These are phyloP conservation scores for Daldinia loculata DNA, from an alignment of 495 filamentous ascomycete genomes.

Conservation along the genomic window DNA sequence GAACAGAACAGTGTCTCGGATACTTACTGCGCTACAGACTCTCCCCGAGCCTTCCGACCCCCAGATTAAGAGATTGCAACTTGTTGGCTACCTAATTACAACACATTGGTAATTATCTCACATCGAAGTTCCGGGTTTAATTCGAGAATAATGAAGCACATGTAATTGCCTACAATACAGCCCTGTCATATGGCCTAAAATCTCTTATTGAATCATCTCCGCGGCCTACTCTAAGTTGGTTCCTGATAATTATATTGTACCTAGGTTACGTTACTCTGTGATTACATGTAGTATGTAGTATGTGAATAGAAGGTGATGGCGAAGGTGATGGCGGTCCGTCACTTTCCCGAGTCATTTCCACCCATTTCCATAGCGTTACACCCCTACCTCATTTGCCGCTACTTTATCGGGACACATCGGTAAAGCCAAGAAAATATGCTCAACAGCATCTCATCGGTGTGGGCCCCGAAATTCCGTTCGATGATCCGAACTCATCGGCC, in stretches of 20 bases:
- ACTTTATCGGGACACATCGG: constrained; percentile 31
- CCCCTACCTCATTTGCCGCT: constrained; percentile 26
- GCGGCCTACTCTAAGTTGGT: not conserved
- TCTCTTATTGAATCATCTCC: not conserved
- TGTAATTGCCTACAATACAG: not conserved
- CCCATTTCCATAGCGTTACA: constrained; percentile 30
- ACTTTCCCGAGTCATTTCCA: constrained; percentile 29
- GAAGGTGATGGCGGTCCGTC: constrained; percentile 1
- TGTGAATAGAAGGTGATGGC: not conserved
- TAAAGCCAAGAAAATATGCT: constrained; percentile 34
- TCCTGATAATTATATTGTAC: not conserved
- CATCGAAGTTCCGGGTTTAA: not conserved
- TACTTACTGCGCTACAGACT: constrained; percentile 1
- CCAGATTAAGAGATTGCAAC: not conserved
- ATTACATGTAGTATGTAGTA: too few species aligned
- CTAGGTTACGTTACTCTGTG: too few species aligned
- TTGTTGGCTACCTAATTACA: too few species aligned
- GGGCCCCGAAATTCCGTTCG: constrained; percentile 34
- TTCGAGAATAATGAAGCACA: not conserved
- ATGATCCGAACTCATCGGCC: constrained; percentile 27
- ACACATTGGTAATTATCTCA: not conserved
- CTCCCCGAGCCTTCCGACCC: constrained; percentile 31
- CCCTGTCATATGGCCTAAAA: too few species aligned
- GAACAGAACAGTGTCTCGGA: constrained; percentile 27
- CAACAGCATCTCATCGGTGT: constrained; percentile 35